phyloP scores from a whole-genome alignment of 2,329 filamentous ascomycete species.

The Fusarium xyrophilum region DNA sequence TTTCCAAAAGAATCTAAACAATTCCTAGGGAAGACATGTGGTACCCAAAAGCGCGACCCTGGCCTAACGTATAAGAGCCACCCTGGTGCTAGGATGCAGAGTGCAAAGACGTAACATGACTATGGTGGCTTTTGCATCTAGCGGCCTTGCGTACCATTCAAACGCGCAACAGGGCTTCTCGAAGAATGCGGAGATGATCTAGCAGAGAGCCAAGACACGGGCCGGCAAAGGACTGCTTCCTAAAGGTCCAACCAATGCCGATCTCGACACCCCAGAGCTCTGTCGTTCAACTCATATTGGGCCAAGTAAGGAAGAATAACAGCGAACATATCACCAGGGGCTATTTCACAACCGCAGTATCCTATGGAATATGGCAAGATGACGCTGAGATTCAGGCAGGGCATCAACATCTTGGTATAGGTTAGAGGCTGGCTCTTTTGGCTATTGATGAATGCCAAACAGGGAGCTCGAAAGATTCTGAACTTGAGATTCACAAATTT shows the following conservation, averaged over 20 bases:
- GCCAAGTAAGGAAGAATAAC: constrained; percentile 29
- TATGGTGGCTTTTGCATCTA: constrained; percentile 39
- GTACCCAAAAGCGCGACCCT: constrained; percentile 44
- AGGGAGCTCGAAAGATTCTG: not conserved
- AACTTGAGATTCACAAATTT: not conserved
- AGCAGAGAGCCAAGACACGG: constrained; percentile 23
- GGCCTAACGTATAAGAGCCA: constrained; percentile 43
- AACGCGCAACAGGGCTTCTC: constrained; percentile 26
- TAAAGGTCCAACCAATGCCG: constrained; percentile 31
- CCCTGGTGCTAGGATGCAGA: constrained; percentile 40
- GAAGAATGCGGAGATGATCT: constrained; percentile 33
- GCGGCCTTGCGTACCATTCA: constrained; percentile 36
- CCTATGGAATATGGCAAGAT: constrained; percentile 9
- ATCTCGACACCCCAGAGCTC: constrained; percentile 38
- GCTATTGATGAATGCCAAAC: not conserved
- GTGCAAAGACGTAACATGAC: constrained; percentile 37
- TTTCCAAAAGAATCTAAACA: constrained; percentile 34
- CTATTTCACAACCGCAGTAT: constrained; percentile 25
- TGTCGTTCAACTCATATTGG: constrained; percentile 27
- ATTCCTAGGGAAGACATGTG: constrained; percentile 42
- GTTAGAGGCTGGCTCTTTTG: not conserved
- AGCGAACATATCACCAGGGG: constrained; percentile 19
- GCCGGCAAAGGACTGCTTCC: constrained; percentile 25
- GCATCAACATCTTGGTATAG: not conserved
- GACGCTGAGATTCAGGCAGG: not conserved